phyloP scores from a whole-genome alignment of 352 stramenopile genomes.

The Phytophthora gonapodyides region DNA sequence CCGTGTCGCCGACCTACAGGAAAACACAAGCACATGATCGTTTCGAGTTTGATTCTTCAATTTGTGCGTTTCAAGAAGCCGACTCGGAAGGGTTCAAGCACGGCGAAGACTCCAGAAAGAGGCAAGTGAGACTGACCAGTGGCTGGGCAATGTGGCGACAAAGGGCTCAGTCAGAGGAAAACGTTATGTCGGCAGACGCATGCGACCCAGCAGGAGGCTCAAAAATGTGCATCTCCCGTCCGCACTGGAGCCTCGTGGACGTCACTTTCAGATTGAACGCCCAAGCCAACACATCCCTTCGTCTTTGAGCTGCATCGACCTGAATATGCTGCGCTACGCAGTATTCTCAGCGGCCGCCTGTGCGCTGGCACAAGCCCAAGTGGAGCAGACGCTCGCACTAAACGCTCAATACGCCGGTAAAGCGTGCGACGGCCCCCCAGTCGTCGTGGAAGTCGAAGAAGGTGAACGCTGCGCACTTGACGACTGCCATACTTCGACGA shows the following conservation, averaged over 20 bases:
- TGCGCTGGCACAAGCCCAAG: not conserved
- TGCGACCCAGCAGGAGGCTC: no score
- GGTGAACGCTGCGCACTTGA: not conserved
- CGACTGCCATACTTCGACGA: no score
- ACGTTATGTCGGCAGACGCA: not conserved
- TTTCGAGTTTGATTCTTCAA: slow-evolving; percentile 5
- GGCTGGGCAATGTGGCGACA: not conserved
- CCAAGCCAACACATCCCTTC: not conserved
- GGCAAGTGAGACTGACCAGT: not conserved
- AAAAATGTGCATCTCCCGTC: no score
- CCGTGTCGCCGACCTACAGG: not conserved
- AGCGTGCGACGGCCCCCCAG: not conserved
- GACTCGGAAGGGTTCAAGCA: not conserved
- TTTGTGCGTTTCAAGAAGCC: slow-evolving; percentile 8
- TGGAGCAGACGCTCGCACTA: not conserved
- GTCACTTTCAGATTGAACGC: no score
- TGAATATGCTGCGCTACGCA: not conserved
- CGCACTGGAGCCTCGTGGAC: no score
- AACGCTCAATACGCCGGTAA: not conserved
- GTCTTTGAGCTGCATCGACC: not conserved
- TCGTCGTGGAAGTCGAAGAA: not conserved
- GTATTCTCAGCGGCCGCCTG: not conserved
- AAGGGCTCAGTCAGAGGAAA: not conserved
- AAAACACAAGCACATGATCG: slow-evolving; percentile 4
- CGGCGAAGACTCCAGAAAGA: slow-evolving; percentile 2